Conservation (phyloP, 192 early-diverging fungal genomes). For the Backusella sp. region DNA sequence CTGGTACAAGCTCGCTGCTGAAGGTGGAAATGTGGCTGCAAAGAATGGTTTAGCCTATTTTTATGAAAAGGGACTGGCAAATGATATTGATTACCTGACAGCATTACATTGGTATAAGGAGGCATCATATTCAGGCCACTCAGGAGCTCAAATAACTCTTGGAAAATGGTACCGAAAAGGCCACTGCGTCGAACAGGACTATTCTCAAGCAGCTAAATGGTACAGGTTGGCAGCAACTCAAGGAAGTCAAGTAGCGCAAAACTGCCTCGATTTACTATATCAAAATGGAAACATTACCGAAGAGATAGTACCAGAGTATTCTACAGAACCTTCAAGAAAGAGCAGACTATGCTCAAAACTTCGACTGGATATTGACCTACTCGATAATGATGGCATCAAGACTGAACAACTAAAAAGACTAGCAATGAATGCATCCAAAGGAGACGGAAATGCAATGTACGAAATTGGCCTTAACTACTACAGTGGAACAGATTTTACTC, state of each 20-base stretch:
- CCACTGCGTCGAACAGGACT: not conserved
- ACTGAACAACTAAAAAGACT: too few relatives aligned
- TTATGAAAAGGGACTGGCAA: not conserved
- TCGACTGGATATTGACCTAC: not conserved
- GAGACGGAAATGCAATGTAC: not conserved
- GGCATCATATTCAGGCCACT: not conserved
- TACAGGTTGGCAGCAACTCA: not conserved
- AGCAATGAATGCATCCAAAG: too few relatives aligned
- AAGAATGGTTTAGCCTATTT: not conserved
- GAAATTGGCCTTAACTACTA: not conserved
- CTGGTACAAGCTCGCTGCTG: not conserved
- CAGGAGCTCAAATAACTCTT: not conserved
- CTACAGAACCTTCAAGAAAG: too few relatives aligned
- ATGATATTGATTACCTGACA: not conserved
- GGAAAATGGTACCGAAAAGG: not conserved
- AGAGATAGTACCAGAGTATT: not conserved
- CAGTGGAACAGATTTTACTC: not conserved
- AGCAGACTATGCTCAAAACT: not conserved
- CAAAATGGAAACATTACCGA: not conserved
- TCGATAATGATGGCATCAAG: not conserved
- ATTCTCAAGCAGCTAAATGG: not conserved
- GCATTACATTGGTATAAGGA: not conserved
- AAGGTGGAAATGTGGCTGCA: not conserved
- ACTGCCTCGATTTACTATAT: not conserved
- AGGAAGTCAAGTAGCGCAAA: not conserved